Evolutionary conservation across 768 basidiomycete species (phyloP).

Genomic region (Lentinus tigrinus): DNA sequence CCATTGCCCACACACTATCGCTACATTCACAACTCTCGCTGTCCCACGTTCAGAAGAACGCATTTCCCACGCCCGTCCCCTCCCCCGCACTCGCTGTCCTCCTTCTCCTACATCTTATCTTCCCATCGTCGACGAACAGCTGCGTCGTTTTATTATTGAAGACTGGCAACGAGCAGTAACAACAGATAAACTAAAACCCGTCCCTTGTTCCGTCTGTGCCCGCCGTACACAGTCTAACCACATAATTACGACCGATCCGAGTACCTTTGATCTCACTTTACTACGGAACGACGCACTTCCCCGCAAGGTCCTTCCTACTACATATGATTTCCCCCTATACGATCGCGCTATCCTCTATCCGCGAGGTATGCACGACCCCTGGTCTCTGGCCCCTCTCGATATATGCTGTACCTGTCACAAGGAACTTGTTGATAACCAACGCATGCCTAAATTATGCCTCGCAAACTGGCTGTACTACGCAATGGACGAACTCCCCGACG

Average conservation of each 20-base stretch:
- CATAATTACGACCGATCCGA: not conserved
- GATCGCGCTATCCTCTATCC: not conserved
- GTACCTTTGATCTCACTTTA: not conserved
- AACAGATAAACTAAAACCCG: not conserved
- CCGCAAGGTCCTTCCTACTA: not conserved
- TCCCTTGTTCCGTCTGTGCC: not conserved
- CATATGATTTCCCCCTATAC: not conserved
- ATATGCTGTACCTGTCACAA: not conserved
- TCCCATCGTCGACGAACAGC: not conserved
- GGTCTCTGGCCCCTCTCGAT: not conserved
- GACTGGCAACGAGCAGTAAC: not conserved
- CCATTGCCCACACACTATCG: too few relatives aligned
- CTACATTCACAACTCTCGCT: too few relatives aligned
- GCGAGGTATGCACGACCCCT: not conserved
- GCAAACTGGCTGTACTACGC: slow-evolving; percentile 2
- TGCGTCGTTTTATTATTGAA: not conserved
- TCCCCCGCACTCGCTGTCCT: not conserved
- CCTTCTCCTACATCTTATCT: not conserved
- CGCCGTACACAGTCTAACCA: not conserved
- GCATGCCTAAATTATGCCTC: not conserved
- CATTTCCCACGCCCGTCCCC: accelerated
- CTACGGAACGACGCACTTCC: not conserved
- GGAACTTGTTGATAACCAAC: not conserved
- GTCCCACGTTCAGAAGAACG: not conserved
- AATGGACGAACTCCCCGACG: not conserved